These are phyloP conservation scores for Perkinsus marinus DNA, from an alignment of 169 alveolate species.

Conservation along the genomic window DNA sequence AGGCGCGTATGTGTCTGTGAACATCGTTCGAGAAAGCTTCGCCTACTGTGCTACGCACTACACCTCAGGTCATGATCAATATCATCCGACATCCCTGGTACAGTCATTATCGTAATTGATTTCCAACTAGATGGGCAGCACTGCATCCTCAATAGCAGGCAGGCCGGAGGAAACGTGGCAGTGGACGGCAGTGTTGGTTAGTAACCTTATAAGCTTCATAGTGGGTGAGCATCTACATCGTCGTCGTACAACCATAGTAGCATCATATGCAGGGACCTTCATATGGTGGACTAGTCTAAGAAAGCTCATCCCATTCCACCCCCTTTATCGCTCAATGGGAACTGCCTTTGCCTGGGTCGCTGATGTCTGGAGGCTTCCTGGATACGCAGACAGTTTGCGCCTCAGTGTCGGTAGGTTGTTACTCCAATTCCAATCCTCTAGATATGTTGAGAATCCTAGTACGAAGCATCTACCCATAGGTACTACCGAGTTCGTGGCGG, in stretches of 20 bases:
- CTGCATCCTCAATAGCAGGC: too few species aligned
- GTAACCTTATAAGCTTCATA: background rate
- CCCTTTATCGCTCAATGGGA: background rate
- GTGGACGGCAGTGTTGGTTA: background rate
- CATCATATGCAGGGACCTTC: too few species aligned
- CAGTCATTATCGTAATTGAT: too few species aligned
- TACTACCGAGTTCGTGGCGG: background rate
- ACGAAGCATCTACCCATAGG: background rate
- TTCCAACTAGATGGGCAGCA: too few species aligned
- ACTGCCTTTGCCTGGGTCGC: background rate
- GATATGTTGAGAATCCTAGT: background rate
- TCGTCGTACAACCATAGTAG: too few species aligned
- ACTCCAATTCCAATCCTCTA: too few species aligned
- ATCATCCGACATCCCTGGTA: too few species aligned
- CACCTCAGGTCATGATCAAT: too few species aligned
- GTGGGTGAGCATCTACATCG: background rate
- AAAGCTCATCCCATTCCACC: background rate
- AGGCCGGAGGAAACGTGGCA: too few species aligned
- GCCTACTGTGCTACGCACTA: too few species aligned
- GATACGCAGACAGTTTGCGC: background rate
- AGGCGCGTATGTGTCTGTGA: too few species aligned
- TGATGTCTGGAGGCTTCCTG: background rate
- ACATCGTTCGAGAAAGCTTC: too few species aligned
- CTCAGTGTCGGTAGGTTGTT: background rate
- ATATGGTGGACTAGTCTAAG: background rate